Evolutionary conservation across 257 asterid species (phyloP).

Genomic region (Penstemon eatonii): DNA sequence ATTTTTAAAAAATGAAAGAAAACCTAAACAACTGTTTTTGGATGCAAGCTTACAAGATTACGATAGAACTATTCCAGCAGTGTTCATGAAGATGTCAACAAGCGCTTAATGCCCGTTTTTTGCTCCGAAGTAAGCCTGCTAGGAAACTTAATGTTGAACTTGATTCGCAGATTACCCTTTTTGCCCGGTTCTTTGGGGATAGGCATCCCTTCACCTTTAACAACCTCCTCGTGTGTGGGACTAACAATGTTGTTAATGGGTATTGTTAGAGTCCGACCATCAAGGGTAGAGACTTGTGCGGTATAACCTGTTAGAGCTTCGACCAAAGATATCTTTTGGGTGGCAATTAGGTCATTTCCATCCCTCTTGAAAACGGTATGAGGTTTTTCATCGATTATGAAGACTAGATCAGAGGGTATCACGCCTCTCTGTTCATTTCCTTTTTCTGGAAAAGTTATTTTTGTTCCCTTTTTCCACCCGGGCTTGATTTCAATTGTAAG

Average conservation of each 20-base stretch:
- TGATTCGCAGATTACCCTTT: conserved; percentile 73
- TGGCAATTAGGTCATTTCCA: conserved; percentile 72
- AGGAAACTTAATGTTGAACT: conserved; percentile 80
- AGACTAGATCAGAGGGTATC: conserved; percentile 81
- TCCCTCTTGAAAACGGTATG: conserved; percentile 75
- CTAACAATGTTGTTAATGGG: conserved; percentile 60
- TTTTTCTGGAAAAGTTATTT: conserved; percentile 89
- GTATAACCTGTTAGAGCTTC: conserved; percentile 84
- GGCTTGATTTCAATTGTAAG: conserved; percentile 80
- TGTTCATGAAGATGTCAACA: conserved; percentile 50
- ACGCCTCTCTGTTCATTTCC: conserved; percentile 78
- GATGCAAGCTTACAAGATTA: conserved; percentile 35
- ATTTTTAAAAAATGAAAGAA: not conserved
- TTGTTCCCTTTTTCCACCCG: conserved; percentile 97
- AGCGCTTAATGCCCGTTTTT: conserved; percentile 74
- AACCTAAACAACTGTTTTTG: not conserved
- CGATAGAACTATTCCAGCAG: conserved; percentile 11
- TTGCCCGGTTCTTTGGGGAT: conserved; percentile 83
- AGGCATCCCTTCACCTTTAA: conserved; percentile 94
- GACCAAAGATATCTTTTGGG: conserved; percentile 68
- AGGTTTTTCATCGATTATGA: conserved; percentile 89
- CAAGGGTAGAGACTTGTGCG: conserved; percentile 68
- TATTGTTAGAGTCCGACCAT: conserved; percentile 64
- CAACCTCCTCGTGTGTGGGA: conserved; percentile 76
- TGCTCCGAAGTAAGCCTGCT: conserved; percentile 83